Evolutionary conservation across 805 yeast species (phyloP), one percentile per base, ranked within the genome.

Genomic region (Candida coquimbonensis): DNA sequence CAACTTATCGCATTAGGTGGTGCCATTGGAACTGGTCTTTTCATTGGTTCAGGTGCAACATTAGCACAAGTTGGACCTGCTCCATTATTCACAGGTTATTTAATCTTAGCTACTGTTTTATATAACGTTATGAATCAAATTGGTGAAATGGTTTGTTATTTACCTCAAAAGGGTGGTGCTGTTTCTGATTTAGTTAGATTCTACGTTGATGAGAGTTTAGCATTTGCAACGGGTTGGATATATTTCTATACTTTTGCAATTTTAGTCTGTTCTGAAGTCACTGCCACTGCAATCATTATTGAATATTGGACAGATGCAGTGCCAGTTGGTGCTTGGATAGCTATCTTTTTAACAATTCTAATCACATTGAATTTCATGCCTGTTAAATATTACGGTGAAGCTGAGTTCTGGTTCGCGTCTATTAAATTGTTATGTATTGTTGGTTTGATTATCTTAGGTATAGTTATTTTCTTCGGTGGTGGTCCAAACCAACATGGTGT

Each of bases 1-100:
- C 87, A 84, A 53, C 74, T 86, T 78, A 85, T 87, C 65, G 90
- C 95, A 40, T 71, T 86, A 47, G 95, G 93, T 55, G 90, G 91
- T 40, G 75, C 83, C 49, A 85, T 87, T 54, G 96, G 96, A 56
- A 82, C 93, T 2, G 96, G 95, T 61, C 69, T 87, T 42, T 79
- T 87, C 50, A 83, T 87, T 33, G 88, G 88, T 56, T 74, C 88
- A 1, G 87, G 87, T 49, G 62, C 73, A 17, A 75, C 86, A 2
- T 64, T 85, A 42, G 53, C 72, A 19, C 68, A 72, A 29, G 85
- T 87, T 60, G 91, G 93, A 25, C 91, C 93, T 16, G 86, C 83
- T 1, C 77, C 77, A 27, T 53, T 79, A 34, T 70, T 86, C 35
- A 66, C 78, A 24, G 80, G 88, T 12, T 86, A 83, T 59, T 51